Conservation (phyloP, 345 rosid genomes). For the Eucalyptus tenuipes region DNA sequence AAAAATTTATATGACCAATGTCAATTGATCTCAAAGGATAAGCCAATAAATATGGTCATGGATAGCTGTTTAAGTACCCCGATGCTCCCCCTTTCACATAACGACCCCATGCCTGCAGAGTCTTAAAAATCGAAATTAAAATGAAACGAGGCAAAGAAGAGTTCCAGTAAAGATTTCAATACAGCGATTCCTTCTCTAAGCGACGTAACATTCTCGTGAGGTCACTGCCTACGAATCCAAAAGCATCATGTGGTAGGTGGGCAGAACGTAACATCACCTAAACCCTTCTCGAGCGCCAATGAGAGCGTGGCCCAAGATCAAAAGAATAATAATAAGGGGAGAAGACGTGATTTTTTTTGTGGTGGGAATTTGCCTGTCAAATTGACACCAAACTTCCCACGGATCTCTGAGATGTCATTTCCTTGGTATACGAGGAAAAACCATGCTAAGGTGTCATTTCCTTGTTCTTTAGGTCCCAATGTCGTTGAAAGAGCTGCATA, state of each 20-base stretch:
- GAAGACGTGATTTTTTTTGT: not conserved
- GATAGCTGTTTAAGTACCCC: not conserved
- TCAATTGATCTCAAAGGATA: not conserved
- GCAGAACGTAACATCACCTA: not conserved
- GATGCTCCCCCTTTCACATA: not conserved
- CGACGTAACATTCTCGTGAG: not conserved
- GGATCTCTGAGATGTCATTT: not conserved
- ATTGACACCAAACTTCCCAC: not conserved
- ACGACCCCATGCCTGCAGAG: not conserved
- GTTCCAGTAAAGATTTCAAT: not conserved
- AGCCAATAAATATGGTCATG: not conserved
- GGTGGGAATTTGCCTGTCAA: not conserved
- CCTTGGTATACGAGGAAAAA: not conserved
- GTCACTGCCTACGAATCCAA: not conserved
- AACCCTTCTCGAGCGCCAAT: not conserved
- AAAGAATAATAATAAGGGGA: not conserved
- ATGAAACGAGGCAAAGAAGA: not conserved
- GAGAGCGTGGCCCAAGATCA: not conserved
- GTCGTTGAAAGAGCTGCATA: not conserved
- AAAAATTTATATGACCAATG: not conserved
- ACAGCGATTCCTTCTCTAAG: not conserved
- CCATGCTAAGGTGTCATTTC: not conserved
- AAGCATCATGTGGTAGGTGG: not conserved
- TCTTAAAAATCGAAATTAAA: not conserved
- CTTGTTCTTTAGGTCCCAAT: not conserved